Base-by-base conservation (phyloP, 768 basidiomycete genomes). In the Russula abietina region DNA sequence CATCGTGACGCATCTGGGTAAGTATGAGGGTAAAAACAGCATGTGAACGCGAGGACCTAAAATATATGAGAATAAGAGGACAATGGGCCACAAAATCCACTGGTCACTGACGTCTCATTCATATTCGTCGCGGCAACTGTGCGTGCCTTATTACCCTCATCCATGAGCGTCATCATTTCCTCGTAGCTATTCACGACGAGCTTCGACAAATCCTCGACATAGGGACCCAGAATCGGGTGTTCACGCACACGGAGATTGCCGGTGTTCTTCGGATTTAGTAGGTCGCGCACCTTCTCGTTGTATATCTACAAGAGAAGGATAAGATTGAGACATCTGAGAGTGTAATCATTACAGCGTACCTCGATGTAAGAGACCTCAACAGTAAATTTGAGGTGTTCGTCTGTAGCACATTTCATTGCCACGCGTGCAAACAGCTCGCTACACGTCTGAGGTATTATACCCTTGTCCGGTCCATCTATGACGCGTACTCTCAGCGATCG, bases 331-430 rank as follows among this genome's bases (percentile, higher is more conserved):
- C 48, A 49, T 32, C 50, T 10, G 46, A 43, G 46, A 45, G 55
- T 12, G 10, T 24, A 33, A 32, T 28, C 28, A 43, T 14, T 28
- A 38, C n/a, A 16, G 70, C 78, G 57, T 57, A 89, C 89, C 82
- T 96, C 95, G 65, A 97, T 97, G 72, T 97, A 98, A 5, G 94
- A 97, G n/a, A 97, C 95, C 76, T 98, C 96, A 46, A 99, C 95
- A 2, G 90, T 88, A 70, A 93, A 96, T 61, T 78, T 84, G 63
- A 93, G 68, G 68, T 87, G 86, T 11, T 85, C 73, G 70, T 94
- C 90, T 55, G 70, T 72, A 1, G 79, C 77, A 67, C 77, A 84
- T 73, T 88, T 86, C 36, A 80, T 71, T 50, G 79, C 81, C 53
- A 95, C 91, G 58, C 95, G 87, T 66, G 83, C 79, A 74, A 99